These are phyloP conservation scores for Mycena leptocephala DNA, from an alignment of 768 basidiomycete species.

Conservation along the genomic window DNA sequence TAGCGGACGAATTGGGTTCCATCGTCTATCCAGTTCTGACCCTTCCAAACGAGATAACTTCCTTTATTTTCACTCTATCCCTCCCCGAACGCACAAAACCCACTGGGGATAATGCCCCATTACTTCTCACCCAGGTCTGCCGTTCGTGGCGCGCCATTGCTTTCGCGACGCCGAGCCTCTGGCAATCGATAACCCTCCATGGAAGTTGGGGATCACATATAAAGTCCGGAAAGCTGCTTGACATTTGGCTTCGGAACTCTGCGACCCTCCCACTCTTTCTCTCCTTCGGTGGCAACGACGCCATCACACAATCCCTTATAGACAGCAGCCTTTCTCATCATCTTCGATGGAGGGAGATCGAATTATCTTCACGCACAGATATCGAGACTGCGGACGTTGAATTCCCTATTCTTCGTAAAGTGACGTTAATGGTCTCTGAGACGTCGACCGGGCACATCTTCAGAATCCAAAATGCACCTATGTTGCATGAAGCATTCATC, in stretches of 20 bases:
- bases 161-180: neutral
- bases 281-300: neutral
- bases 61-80: neutral
- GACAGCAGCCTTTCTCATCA: neutral
- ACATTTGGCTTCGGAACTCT: neutral
- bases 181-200: neutral
- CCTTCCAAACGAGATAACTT: neutral
- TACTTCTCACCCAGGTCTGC: neutral
- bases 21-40: slow-evolving; percentile 1
- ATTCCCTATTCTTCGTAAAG: neutral
- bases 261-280: neutral
- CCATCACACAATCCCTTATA: neutral
- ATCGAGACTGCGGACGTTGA: neutral
- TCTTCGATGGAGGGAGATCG: slow-evolving; percentile 9
- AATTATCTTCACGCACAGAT: neutral
- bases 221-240: neutral
- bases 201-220: too few species aligned
- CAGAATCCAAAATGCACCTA: neutral
- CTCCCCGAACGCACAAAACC: neutral
- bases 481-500: neutral
- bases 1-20: neutral
- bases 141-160: neutral
- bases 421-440: neutral
- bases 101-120: neutral
- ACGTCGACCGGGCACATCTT: neutral